These are phyloP conservation scores for Aspergillus japonicus DNA, from an alignment of 2,329 filamentous ascomycete genomes.

Conservation along the genomic window DNA sequence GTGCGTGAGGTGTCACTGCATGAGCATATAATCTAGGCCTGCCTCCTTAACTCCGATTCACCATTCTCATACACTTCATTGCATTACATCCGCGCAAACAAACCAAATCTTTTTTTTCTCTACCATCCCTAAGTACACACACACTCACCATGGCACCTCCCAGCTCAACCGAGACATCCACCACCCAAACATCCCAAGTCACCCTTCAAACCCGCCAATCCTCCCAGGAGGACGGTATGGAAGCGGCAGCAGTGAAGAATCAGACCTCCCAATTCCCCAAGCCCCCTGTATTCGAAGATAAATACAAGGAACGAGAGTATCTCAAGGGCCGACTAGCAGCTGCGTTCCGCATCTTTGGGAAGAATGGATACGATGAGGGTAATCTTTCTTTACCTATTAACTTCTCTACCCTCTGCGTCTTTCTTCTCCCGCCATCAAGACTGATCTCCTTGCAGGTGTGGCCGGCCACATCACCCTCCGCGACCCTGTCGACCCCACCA, in stretches of 20 bases:
- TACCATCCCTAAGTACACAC: too few species aligned
- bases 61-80: background rate
- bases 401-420: background rate
- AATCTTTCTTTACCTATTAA: background rate
- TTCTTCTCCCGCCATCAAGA: background rate
- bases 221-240: conserved; percentile 23
- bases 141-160: conserved; percentile 14
- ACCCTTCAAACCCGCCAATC: conserved; percentile 22
- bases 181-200: conserved; percentile 15
- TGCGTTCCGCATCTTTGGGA: conserved; percentile 59
- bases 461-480: conserved; percentile 64
- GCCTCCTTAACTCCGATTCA: background rate
- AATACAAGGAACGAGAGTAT: conserved; percentile 51
- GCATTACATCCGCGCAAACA: too few species aligned
- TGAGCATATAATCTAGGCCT: too few species aligned
- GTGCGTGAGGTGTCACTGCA: background rate
- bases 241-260: conserved; percentile 34
- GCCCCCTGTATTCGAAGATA: conserved; percentile 42
- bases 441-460: conserved; percentile 44
- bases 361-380: conserved; percentile 56
- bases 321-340: conserved; percentile 56
- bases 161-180: conserved; percentile 17
- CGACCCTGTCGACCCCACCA: conserved; percentile 59
- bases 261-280: conserved; percentile 24
- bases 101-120: too few species aligned